Evolutionary conservation across 2,329 filamentous ascomycete genomes (phyloP), one percentile per base, ranked within the genome.

Genomic region (Juglanconis oblonga): DNA sequence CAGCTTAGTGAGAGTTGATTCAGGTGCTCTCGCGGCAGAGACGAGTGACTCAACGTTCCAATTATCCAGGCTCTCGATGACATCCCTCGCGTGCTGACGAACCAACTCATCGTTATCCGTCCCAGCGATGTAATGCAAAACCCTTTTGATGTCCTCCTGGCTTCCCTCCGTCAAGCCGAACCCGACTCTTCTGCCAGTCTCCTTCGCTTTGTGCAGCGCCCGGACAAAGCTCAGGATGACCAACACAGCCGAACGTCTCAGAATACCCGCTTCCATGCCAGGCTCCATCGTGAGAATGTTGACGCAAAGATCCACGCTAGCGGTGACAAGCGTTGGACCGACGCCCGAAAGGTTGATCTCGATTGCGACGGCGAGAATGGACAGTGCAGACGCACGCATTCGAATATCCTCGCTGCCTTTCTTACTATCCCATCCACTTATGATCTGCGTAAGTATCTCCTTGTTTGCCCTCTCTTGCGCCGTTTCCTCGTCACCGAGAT

Each of bases 91-190:
- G 71, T 92, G 88, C 66, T 87, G 80, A 63, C 80, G 80, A 10
- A 90, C 89, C 47, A 92, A 73, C 0, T 82, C 87, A 69, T 92
- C 89, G 31, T 79, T 81, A 71, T 92, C 89, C 31, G 85, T 87
- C 44, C 75, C 78, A 6, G 80, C 79, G n/a, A 90, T 79, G 71
- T 91, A 92, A 55, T 74, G 72, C 45, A 92, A 70, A 9, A 87
- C 82, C 52, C 82, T 78, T 66, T 80, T 72, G n/a, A 91, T 81
- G 57, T 91, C 86, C 33, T 80, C 77, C 54, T 84, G 78, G 67
- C 83, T 87, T 62, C 78, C 73, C 14, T 80, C 76, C 2, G 79
- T 81, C 47, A 87, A 74, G 1, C 81, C 83, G 62, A 87, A 85
- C 0, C 77, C 80, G 13, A 85, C 70, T 9, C 72, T 75, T 52